Evolutionary conservation across 164 flowering plant species (phyloP).

Genomic region (Nymphaea colorata): DNA sequence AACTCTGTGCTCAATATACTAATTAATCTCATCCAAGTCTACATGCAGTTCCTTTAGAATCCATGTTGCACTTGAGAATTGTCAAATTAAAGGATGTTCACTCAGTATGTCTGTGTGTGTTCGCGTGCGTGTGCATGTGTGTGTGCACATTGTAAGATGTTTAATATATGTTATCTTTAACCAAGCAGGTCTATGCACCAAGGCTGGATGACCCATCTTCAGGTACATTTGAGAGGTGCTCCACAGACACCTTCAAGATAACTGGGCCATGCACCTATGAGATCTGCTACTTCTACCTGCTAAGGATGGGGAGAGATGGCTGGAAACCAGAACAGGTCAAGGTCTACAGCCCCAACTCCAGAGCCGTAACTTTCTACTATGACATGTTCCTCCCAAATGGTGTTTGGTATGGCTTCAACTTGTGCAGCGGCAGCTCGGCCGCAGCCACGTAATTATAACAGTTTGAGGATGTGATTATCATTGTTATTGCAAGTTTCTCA

Average conservation of each 20-base stretch:
- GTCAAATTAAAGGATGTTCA: too few relatives aligned
- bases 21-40: too few relatives aligned
- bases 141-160: too few relatives aligned
- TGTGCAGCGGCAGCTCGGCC: slow-evolving; percentile 12
- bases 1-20: too few relatives aligned
- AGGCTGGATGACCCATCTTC: slow-evolving; percentile 62
- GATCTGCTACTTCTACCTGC: slow-evolving; percentile 49
- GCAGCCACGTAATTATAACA: too few relatives aligned
- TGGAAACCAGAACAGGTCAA: slow-evolving; percentile 53
- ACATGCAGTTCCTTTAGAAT: too few relatives aligned
- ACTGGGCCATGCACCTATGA: slow-evolving; percentile 51
- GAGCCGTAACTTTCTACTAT: slow-evolving; percentile 27
- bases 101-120: too few relatives aligned
- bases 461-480: too few relatives aligned
- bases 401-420: slow-evolving; percentile 56
- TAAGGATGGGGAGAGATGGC: slow-evolving; percentile 53
- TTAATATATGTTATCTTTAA: background rate
- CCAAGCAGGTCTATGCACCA: slow-evolving; percentile 51
- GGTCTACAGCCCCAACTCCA: slow-evolving; percentile 19
- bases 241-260: slow-evolving; percentile 56
- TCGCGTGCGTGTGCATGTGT: too few relatives aligned
- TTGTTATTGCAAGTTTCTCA: too few relatives aligned
- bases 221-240: slow-evolving; percentile 58
- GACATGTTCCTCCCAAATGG: slow-evolving; percentile 34
- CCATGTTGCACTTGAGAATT: too few relatives aligned